These are phyloP conservation scores for Phialocephala sp. DNA, from an alignment of 2,329 filamentous ascomycete genomes.

Conservation along the genomic window DNA sequence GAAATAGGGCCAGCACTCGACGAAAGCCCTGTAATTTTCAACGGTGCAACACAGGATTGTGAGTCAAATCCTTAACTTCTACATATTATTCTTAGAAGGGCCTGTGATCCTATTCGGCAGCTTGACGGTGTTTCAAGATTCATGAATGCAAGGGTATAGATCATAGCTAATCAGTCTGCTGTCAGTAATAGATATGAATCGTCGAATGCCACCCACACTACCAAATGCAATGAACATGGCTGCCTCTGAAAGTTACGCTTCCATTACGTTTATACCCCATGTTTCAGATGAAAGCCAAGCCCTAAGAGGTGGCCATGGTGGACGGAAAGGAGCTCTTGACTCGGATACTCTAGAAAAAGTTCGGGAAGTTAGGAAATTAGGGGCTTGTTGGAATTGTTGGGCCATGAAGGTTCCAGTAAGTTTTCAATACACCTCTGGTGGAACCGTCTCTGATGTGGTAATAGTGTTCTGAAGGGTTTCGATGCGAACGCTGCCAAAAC, in stretches of 20 bases:
- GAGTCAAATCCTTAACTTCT: too few species aligned
- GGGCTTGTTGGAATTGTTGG: slow-evolving; percentile 38
- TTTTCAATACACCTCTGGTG: neutral
- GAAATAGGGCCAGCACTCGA: too few species aligned
- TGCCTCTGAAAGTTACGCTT: neutral
- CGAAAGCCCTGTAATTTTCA: too few species aligned
- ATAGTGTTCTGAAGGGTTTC: slow-evolving; percentile 31
- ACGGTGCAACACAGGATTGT: too few species aligned
- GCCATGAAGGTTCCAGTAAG: slow-evolving; percentile 34
- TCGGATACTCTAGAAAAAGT: slow-evolving; percentile 25
- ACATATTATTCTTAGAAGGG: too few species aligned
- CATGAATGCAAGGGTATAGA: too few species aligned
- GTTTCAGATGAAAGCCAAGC: slow-evolving; percentile 9
- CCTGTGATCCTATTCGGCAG: too few species aligned
- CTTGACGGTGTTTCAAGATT: too few species aligned
- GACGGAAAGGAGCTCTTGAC: slow-evolving; percentile 30
- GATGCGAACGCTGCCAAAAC: slow-evolving; percentile 28
- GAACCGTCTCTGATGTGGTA: neutral
- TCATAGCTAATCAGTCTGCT: too few species aligned
- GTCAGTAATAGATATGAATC: too few species aligned
- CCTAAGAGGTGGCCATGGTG: slow-evolving; percentile 15
- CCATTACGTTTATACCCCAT: slow-evolving; percentile 27
- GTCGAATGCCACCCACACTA: neutral
- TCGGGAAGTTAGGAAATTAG: slow-evolving; percentile 31
- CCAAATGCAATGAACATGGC: neutral